Percentiles rank a stretch among this genome's conserved stretches.
Evolutionary conservation across 2,329 filamentous ascomycete species (phyloP).

Genomic region (Penicillium palitans): DNA sequence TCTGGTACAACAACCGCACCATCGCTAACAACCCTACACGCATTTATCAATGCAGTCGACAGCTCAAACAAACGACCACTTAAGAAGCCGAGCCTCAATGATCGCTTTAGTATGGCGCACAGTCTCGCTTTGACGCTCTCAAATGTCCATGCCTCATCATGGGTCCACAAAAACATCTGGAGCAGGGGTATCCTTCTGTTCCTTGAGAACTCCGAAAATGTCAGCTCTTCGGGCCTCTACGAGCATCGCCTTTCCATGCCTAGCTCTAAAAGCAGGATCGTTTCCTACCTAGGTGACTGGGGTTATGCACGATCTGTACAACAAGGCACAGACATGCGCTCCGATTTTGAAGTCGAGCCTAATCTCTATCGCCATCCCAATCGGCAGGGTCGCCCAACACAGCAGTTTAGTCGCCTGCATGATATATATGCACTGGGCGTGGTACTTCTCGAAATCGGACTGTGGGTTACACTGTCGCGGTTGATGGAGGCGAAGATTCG

Average conservation of each 20-base stretch:
- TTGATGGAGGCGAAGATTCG: slow-evolving; percentile 29
- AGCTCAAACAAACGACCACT: slow-evolving; percentile 15
- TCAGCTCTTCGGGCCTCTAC: slow-evolving; percentile 7
- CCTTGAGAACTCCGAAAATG: slow-evolving; percentile 7
- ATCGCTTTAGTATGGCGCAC: slow-evolving; percentile 30
- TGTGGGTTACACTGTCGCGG: slow-evolving; percentile 33
- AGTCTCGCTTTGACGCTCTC: slow-evolving; percentile 28
- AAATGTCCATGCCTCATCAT: slow-evolving; percentile 30
- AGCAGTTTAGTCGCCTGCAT: slow-evolving; percentile 32
- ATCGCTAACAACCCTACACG: slow-evolving; percentile 19
- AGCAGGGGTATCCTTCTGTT: slow-evolving; percentile 32
- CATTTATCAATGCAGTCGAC: slow-evolving; percentile 26
- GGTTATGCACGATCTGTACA: slow-evolving; percentile 28
- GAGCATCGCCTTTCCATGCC: slow-evolving; percentile 1
- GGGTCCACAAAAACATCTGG: slow-evolving; percentile 36
- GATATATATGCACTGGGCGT: slow-evolving; percentile 44
- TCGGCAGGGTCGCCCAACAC: slow-evolving; percentile 31
- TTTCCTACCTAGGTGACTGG: slow-evolving; percentile 31
- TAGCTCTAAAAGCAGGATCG: slow-evolving; percentile 1
- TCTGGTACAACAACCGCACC: neutral
- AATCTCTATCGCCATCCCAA: slow-evolving; percentile 36
- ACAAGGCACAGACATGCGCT: slow-evolving; percentile 26
- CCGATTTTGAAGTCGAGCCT: slow-evolving; percentile 28
- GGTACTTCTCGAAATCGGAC: slow-evolving; percentile 40
- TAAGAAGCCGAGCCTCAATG: slow-evolving; percentile 22